phyloP scores from a whole-genome alignment of 129 eudicot genomes.

The Ambrosia artemisiifolia region DNA sequence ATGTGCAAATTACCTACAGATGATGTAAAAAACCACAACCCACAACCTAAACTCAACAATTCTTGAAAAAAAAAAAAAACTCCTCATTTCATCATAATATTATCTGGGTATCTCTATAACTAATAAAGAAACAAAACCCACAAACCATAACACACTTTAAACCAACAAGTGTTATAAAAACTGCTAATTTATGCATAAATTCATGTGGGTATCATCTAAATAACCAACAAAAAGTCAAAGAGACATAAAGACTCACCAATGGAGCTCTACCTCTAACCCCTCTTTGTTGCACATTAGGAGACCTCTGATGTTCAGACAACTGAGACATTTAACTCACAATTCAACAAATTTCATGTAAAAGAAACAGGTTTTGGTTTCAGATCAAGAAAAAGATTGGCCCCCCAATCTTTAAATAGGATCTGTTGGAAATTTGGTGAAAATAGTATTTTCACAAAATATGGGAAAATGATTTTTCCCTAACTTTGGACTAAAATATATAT shows the following conservation, averaged over 20 bases:
- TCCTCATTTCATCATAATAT: slow-evolving; percentile 13
- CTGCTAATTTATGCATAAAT: slow-evolving; percentile 23
- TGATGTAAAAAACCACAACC: not conserved
- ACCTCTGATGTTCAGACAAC: slow-evolving; percentile 53
- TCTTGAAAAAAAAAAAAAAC: not conserved
- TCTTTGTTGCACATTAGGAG: slow-evolving; percentile 67
- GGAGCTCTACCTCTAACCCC: slow-evolving; percentile 91
- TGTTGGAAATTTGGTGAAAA: too few species aligned
- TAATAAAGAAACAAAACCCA: slow-evolving; percentile 14
- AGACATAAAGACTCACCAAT: slow-evolving; percentile 54
- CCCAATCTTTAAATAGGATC: slow-evolving; percentile 56
- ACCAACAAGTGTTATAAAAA: not conserved
- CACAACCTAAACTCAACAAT: not conserved
- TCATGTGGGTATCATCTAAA: slow-evolving; percentile 27
- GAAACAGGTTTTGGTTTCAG: slow-evolving; percentile 2
- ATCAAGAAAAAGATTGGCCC: slow-evolving; percentile 19
- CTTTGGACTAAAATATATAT: too few species aligned
- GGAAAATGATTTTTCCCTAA: too few species aligned
- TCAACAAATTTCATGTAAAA: slow-evolving; percentile 27
- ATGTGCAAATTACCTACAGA: slow-evolving; percentile 1
- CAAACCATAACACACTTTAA: slow-evolving; percentile 10
- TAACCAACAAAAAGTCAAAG: slow-evolving; percentile 25
- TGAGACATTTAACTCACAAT: slow-evolving; percentile 58
- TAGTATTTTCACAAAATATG: too few species aligned
- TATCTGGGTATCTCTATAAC: slow-evolving; percentile 24